These are phyloP conservation scores for Ciborinia camelliae DNA, from an alignment of 2,329 filamentous ascomycete species.

Conservation along the genomic window DNA sequence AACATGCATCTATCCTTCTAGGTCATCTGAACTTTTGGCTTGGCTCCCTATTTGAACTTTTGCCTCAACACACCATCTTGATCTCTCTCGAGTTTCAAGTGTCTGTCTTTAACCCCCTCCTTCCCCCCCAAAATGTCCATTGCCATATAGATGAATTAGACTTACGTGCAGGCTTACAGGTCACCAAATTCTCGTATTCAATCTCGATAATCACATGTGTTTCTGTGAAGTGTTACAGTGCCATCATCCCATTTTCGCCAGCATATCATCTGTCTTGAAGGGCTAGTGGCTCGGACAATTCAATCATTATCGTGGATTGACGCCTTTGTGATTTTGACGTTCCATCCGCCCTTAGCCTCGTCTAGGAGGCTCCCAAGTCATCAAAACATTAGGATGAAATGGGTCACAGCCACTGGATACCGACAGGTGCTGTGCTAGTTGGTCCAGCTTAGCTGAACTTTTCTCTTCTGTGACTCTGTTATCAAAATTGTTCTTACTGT, in stretches of 20 bases:
- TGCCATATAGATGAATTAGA: background rate
- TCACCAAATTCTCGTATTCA: conserved; percentile 8
- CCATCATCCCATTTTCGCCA: conserved; percentile 6
- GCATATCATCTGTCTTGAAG: background rate
- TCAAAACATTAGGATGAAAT: background rate
- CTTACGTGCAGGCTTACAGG: conserved; percentile 4
- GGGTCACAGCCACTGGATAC: background rate
- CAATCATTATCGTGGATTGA: conserved; percentile 15
- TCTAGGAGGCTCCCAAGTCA: background rate
- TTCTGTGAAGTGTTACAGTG: background rate
- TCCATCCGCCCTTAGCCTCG: background rate
- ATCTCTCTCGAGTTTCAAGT: background rate
- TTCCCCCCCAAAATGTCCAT: no score
- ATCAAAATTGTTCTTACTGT: background rate
- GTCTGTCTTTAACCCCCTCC: background rate
- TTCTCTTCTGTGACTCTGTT: background rate
- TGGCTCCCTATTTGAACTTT: background rate
- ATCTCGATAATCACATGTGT: conserved; percentile 3
- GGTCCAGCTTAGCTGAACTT: background rate
- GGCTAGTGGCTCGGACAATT: conserved; percentile 6
- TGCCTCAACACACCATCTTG: background rate
- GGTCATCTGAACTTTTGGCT: background rate
- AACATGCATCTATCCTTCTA: background rate
- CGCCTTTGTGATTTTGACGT: background rate
- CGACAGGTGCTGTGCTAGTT: background rate